These are phyloP conservation scores for Talaromyces liani DNA, from an alignment of 495 filamentous ascomycete genomes.

Conservation along the genomic window DNA sequence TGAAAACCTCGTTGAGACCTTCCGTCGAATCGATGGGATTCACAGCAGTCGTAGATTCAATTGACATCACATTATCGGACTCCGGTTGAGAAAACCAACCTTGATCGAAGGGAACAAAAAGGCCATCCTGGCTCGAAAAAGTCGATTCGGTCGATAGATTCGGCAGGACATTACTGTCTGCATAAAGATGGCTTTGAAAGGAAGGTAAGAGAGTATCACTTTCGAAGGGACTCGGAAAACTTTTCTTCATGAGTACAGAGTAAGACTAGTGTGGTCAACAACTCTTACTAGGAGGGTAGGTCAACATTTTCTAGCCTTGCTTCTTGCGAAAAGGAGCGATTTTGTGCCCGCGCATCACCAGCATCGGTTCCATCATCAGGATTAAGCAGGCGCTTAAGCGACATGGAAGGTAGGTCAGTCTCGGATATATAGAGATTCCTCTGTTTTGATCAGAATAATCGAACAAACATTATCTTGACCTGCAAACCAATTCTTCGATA, in stretches of 20 bases:
- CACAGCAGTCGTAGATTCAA: background rate
- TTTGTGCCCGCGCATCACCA: background rate
- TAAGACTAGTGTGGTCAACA: background rate
- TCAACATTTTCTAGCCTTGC: background rate
- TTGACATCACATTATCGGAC: background rate
- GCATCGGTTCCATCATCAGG: background rate
- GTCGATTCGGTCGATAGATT: background rate
- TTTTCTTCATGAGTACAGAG: background rate
- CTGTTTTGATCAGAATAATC: background rate
- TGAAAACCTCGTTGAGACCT: background rate
- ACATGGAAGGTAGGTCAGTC: background rate
- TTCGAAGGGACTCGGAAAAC: background rate
- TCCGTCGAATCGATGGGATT: background rate
- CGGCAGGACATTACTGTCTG: background rate
- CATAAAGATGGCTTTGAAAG: background rate
- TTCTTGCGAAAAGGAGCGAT: background rate
- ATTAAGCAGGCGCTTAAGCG: background rate
- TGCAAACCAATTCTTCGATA: too few relatives aligned
- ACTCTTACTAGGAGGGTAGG: background rate
- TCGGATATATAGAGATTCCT: background rate
- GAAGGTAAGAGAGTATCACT: background rate
- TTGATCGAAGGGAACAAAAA: background rate
- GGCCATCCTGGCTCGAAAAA: background rate
- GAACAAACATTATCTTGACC: background rate
- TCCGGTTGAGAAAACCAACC: background rate